Base-by-base conservation (phyloP, 2,329 filamentous ascomycete genomes). In the Scedosporium apiospermum region DNA sequence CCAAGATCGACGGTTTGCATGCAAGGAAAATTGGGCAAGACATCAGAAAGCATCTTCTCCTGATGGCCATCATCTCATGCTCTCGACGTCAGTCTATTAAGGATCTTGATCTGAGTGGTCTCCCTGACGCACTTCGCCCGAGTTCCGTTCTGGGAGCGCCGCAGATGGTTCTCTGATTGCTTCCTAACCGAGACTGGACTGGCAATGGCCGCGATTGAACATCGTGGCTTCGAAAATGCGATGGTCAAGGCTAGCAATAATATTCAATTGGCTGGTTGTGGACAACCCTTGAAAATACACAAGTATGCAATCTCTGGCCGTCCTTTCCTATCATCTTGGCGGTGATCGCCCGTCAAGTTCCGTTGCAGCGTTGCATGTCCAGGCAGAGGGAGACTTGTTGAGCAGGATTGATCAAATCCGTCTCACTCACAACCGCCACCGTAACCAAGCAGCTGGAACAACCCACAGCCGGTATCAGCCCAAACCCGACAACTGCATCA, bases 351-450 rank as follows among this genome's bases (percentile, higher is more conserved):
- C 42, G 21, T 55, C 26, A 27, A 51, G 59, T 53, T 61, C 42
- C 44, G 26, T 44, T 30, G 59, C 59, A 61, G 59, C 26, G 59
- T 61, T 61, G 59, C 44, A 61, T 51, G 59, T 42, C 10, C 10
- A 21, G 51, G 23, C 6, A 27, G 44, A 18, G 27, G 10, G 42
- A n/a, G 27, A 14, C 42, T 38, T 41, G 23, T 61, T 10, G 53
- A 21, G 30, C 58, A 60, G 16, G 44, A 38, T 53, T 27, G 51
- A 7, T 44, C 59, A 61, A 23, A 23, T 23, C 44, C 34, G 27
- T 42, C 16, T 23, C 16, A n/a, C 44, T 21, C 16, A n/a, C 44
- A 49, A n/a, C 44, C 44, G 21, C 44, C 44, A 55, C 23, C 51
- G 23, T 55, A 60, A 26, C 58, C 58, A 53, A 30, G 12, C 44